Evolutionary conservation across 73 alveolate species (phyloP), one percentile per base, ranked within the genome.

Genomic region (Paramecium primaurelia): DNA sequence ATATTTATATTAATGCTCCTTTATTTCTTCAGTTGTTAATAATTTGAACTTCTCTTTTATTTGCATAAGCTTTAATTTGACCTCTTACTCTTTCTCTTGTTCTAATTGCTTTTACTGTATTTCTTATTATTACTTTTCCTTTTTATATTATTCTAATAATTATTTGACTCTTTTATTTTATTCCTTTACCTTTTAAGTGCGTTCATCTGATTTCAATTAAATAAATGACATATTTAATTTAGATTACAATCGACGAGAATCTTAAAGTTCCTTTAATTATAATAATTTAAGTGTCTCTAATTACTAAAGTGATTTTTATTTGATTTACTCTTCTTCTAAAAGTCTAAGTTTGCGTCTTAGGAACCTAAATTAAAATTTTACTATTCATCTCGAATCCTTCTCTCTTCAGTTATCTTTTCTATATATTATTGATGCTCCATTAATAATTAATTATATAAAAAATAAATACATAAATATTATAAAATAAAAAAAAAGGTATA

Each of bases 361-460:
- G 84, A 14, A 64, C 84, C 84, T 64, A 64, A 64, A 64, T 64
- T 64, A 64, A 64, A 64, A 64, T 25, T 28, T 64, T 64, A 64
- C 84, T 64, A 28, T 64, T 64, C 84, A 64, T 64, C 84, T 64
- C 84, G 42, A 32, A 32, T 64, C 84, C 26, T 64, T 34, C 84
- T 64, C 84, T 64, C 84, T 10, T 64, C 84, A 32, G 51, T 64
- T 64, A 64, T 64, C 30, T 64, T 64, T 14, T 64, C 51, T 1
- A 64, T 64, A 12, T 64, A 64, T 64, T 32, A 64, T 12, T 7
- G 51, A 64, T 64, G 84, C 25, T 64, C 84, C 84, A 64, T 64
- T 25, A 9, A n/a, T 54, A 54, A 25, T 64, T 8, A 28, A 28
- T 64, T 32, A 14, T 64, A 64, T 64, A 30, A 64, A 32, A 64